phyloP scores from a whole-genome alignment of 768 basidiomycete species.

The Collybiopsis luxurians region DNA sequence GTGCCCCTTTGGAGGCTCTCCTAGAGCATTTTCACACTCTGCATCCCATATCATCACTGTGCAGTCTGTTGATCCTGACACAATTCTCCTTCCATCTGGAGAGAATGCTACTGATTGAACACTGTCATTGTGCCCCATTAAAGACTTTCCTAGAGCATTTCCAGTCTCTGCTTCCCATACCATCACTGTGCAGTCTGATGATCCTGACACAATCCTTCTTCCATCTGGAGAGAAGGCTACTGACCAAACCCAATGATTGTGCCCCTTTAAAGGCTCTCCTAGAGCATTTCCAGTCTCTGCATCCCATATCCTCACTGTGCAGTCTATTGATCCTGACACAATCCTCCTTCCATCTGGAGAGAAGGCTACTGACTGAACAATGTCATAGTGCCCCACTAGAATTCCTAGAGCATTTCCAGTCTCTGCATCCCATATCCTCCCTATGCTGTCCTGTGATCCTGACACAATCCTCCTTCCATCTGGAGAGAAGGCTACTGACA shows the following conservation, averaged over 20 bases:
- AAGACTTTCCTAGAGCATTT: neutral
- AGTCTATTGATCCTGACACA: neutral
- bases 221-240: neutral
- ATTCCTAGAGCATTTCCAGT: too few species aligned
- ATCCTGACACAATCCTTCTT: neutral
- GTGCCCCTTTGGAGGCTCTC: too few species aligned
- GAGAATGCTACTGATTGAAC: constrained; percentile 41
- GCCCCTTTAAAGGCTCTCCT: neutral
- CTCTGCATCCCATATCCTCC: too few species aligned
- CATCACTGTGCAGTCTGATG: neutral
- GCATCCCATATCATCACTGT: too few species aligned
- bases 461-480: too few species aligned
- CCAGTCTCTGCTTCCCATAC: neutral
- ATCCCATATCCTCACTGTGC: neutral
- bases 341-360: neutral
- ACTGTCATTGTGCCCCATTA: neutral
- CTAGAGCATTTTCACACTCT: too few species aligned
- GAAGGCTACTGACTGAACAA: neutral
- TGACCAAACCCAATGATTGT: neutral
- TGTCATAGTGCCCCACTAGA: constrained; percentile 6
- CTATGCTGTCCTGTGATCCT: too few species aligned
- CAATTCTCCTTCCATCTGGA: constrained; percentile 39
- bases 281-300: neutral
- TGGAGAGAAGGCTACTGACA: too few species aligned
- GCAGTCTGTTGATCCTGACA: neutral